Base-by-base conservation (phyloP, 768 basidiomycete genomes). In the Russula sp. region DNA sequence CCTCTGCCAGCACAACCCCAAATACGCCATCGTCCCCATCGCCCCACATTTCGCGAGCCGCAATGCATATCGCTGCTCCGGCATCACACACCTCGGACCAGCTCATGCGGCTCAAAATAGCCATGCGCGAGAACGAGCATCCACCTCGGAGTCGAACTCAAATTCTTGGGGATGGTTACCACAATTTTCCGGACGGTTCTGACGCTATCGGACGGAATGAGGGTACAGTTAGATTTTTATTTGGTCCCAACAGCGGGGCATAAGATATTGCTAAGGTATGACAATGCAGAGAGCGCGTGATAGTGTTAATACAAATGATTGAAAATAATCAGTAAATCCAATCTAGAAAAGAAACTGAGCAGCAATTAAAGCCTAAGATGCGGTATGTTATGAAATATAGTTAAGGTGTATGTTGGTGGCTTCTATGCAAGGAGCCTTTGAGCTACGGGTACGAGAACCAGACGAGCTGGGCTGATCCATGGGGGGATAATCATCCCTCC, bases 21-120 rank as follows among this genome's bases (percentile, higher is more conserved):
- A 82, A 83, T 51, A 90, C 88, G 1, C 89, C 88, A 1, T 83
- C 86, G 11, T 90, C 88, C 0, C 88, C 89, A 1, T 85, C 87
- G 8, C 84, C 87, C 30, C 83, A 89, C 70, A 79, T 83, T 11
- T 78, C 81, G 2, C 78, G 74, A 59, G 70, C 71, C 53, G 73
- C 74, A 60, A 68, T 77, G n/a, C 71, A 16, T 20, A 75, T 75
- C 20, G 71, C 69, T 13, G 74, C 79, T 28, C 76, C 81, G 16
- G 67, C 78, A 22, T 89, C 89, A 40, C 93, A 90, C 74, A 91
- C 87, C 66, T 77, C 87, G 8, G 90, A 93, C 72, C 88, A 92
- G 68, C 80, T 98, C 59, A 94, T 92, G 64, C 85, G 91, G 57
- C 78, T 97, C 52, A 98, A 98, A 78, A 96, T 98, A 65, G 81